A percentile compares a stretch with the other conserved stretches of the same genome.
Evolutionary conservation across 2,329 filamentous ascomycete genomes (phyloP).

Genomic region (Cladophialophora carrionii): DNA sequence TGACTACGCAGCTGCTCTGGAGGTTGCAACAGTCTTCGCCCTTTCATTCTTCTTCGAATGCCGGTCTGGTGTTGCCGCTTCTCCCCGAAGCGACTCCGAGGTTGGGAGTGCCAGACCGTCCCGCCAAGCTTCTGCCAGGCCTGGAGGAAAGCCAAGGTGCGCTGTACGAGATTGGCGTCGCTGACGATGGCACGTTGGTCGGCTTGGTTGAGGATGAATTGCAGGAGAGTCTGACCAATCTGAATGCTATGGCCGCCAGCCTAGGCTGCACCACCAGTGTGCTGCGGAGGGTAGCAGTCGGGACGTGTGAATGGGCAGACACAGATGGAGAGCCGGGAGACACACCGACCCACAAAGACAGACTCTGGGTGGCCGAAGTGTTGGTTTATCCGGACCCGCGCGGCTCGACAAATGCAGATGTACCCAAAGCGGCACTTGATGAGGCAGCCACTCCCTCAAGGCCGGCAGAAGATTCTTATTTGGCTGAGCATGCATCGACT

Average conservation of each 20-base stretch:
- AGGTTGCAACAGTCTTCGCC: constrained; percentile 91
- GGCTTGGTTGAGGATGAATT: constrained; percentile 89
- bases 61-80: constrained; percentile 73
- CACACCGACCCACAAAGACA: constrained; percentile 48
- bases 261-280: constrained; percentile 85
- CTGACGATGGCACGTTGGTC: constrained; percentile 88
- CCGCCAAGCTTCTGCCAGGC: constrained; percentile 66
- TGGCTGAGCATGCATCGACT: constrained; percentile 54
- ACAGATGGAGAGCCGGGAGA: constrained; percentile 29
- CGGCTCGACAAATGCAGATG: constrained; percentile 10
- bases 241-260: constrained; percentile 89
- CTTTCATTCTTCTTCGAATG: constrained; percentile 79
- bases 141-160: constrained; percentile 92
- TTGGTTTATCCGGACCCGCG: constrained; percentile 72
- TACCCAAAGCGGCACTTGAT: constrained; percentile 12
- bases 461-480: constrained; percentile 17
- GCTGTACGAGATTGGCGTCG: constrained; percentile 93
- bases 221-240: constrained; percentile 82
- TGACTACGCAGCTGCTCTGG: constrained; percentile 96
- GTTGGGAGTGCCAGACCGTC: constrained; percentile 59
- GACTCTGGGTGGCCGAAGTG: constrained; percentile 86
- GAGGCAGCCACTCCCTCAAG: neutral
- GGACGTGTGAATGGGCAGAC: constrained; percentile 68
- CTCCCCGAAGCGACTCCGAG: constrained; percentile 67
- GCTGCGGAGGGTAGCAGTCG: constrained; percentile 79